These are phyloP conservation scores for Rutidosis leptorrhynchoides DNA, from an alignment of 129 eudicot species.

Conservation along the genomic window DNA sequence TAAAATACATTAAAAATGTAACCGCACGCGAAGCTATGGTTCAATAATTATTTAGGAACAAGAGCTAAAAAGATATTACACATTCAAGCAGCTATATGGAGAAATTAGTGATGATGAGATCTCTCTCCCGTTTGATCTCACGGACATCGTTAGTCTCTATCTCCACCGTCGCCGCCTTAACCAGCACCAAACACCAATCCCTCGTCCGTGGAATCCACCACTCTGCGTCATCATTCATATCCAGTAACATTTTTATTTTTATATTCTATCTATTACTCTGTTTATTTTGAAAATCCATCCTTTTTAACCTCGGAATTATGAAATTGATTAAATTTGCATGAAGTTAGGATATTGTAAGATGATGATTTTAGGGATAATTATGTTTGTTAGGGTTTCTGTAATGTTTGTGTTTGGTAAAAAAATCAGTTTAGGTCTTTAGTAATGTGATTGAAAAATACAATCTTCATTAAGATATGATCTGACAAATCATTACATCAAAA, in stretches of 20 bases:
- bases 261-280: background rate
- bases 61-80: background rate
- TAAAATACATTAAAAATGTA: too few species aligned
- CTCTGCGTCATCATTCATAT: constrained; percentile 23
- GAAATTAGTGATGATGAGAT: constrained; percentile 61
- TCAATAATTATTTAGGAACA: too few species aligned
- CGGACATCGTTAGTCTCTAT: constrained; percentile 45
- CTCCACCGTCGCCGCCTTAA: constrained; percentile 34
- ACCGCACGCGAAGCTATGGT: too few species aligned
- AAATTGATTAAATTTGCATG: constrained; percentile 3
- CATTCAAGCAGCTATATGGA: background rate
- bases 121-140: constrained; percentile 56
- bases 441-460: constrained; percentile 10
- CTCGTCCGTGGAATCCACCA: constrained; percentile 34
- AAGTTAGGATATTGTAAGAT: background rate
- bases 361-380: constrained; percentile 29
- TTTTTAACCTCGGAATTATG: background rate
- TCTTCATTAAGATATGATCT: background rate
- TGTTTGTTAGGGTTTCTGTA: constrained; percentile 15
- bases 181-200: constrained; percentile 32
- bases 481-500: background rate
- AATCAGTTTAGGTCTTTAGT: constrained; percentile 1
- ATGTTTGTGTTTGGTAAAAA: background rate
- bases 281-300: background rate
- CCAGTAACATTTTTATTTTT: constrained; percentile 27